Evolutionary conservation across 176 grass and related monocot genomes (phyloP), one percentile per base, ranked within the genome.

Genomic region (Aegilops umbellulata): DNA sequence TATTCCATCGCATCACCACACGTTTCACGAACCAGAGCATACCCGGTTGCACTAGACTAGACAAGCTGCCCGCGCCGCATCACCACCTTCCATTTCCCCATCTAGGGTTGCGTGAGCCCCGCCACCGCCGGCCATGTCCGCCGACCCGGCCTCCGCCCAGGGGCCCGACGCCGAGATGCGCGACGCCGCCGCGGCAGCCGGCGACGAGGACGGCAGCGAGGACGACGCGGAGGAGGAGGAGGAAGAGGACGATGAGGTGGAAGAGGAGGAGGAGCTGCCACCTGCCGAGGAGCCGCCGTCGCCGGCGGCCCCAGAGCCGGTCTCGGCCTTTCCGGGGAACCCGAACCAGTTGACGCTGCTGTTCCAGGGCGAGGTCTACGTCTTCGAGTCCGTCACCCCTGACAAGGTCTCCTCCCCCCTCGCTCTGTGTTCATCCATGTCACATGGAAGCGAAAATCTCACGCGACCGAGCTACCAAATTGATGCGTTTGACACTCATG

Each of bases 361-460:
- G 77, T 98, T 98, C 90, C 93, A 98, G 84, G 96, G 96, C 73
- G 93, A 98, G 90, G 91, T 98, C 22, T 98, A 94, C 82, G 93
- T 98, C 60, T 98, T 98, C 91, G 96, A 98, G 70, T 95, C 91
- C 24, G 90, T 98, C 78, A 94, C 96, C 8, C 90, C 90, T 9
- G 95, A 97, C 2, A 97, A 92, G 95, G 92, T 97, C 10, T 29
- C 19, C 38, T 39, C 80, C 38, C 6, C 82, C 20, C 80, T 38
- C 6, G 75, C 15, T 30, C 65, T 65, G 23, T 83, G 79, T 71
- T 51, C 53, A 0, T 82, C 19, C 39, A 0, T 78, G 29, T 25
- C 79, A 30, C 55, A 34, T 73, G 74, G 55, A 84, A 84, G 36
- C 51, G 87, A 29, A 84, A 27, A 79, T 64, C 71, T 83, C 65